These are phyloP conservation scores for Globisporangium echinulatum DNA, from an alignment of 352 stramenopile species.

Conservation along the genomic window DNA sequence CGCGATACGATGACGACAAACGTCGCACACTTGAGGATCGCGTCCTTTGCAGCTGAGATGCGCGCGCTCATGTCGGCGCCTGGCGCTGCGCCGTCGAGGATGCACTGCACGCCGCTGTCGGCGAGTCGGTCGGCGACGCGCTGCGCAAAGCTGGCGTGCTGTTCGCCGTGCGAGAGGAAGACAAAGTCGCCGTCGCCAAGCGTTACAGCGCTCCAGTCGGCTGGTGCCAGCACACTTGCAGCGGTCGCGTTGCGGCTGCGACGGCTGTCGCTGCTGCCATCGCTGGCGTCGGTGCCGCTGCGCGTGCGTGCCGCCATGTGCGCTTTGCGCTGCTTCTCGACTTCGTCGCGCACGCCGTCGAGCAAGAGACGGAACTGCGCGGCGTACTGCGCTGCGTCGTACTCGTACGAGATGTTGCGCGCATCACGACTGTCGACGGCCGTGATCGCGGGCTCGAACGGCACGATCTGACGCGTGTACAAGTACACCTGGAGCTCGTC, in stretches of 20 bases:
- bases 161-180: conserved; percentile 68
- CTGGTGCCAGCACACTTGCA: conserved; percentile 7
- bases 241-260: neutral
- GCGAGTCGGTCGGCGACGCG: conserved; percentile 48
- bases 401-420: conserved; percentile 57
- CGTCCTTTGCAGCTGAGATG: conserved; percentile 66
- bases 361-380: conserved; percentile 70
- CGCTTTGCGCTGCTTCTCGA: conserved; percentile 67
- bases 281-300: conserved; percentile 30
- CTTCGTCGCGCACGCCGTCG: conserved; percentile 76
- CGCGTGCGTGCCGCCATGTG: conserved; percentile 1
- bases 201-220: conserved; percentile 25
- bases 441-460: conserved; percentile 70
- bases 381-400: conserved; percentile 59
- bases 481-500: conserved; percentile 83
- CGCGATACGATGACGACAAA: conserved; percentile 72
- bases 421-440: conserved; percentile 44
- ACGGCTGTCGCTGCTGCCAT: neutral
- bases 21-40: conserved; percentile 68
- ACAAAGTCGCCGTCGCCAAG: conserved; percentile 37
- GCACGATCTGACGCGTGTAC: conserved; percentile 79
- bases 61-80: conserved; percentile 51
- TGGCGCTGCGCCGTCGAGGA: conserved; percentile 41
- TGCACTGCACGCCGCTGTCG: conserved; percentile 43
- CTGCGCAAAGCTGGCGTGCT: conserved; percentile 22